Percentiles rank a stretch among this genome's conserved stretches.
Evolutionary conservation across 2,329 filamentous ascomycete species (phyloP).

Genomic region (Fusarium sp.): DNA sequence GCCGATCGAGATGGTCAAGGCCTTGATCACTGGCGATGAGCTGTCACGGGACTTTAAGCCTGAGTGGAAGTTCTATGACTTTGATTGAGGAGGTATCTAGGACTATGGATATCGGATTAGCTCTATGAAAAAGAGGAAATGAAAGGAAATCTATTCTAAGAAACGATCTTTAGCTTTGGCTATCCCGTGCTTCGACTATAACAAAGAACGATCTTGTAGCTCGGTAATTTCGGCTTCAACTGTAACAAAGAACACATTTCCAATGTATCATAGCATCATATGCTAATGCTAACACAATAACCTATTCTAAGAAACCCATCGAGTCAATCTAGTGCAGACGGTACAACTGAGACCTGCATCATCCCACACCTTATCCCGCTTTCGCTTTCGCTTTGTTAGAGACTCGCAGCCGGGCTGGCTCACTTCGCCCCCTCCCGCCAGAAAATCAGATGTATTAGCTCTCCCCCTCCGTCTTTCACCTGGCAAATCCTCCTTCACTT

Average conservation of each 20-base stretch:
- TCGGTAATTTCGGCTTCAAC: no score
- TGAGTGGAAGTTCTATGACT: conserved; percentile 34
- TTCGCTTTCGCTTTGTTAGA: not conserved
- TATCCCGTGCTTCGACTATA: no score
- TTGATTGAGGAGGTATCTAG: conserved; percentile 10
- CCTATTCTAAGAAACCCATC: not conserved
- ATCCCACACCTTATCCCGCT: no score
- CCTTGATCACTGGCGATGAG: conserved; percentile 14
- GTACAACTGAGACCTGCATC: not conserved
- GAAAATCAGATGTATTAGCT: not conserved
- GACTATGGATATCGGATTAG: not conserved
- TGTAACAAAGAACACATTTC: no score
- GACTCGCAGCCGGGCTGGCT: not conserved
- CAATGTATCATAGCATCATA: no score
- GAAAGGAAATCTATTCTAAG: not conserved
- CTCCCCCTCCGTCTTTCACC: not conserved
- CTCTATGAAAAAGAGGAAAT: not conserved
- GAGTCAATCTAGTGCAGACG: not conserved
- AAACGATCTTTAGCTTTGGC: not conserved
- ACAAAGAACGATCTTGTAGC: no score
- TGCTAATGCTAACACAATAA: no score
- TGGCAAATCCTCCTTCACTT: not conserved
- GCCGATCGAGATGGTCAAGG: conserved; percentile 37
- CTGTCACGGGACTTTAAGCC: conserved; percentile 27
- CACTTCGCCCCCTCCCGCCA: no score